Evolutionary conservation across 208 protist genomes (phyloP), one percentile per base, ranked within the genome.

Genomic region (Leishmania tropica): DNA sequence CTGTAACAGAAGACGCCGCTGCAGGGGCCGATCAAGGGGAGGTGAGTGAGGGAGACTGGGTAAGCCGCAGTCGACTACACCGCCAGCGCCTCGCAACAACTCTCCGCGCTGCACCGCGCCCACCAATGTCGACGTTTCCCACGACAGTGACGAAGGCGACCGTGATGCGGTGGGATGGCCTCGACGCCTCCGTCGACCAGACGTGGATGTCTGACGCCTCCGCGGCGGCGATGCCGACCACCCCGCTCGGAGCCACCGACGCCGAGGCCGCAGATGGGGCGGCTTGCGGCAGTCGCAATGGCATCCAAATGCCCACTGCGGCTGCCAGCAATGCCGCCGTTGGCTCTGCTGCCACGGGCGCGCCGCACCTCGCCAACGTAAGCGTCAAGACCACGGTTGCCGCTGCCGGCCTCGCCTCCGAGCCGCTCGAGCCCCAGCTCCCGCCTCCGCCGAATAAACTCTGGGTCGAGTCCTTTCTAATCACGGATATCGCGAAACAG

Each of bases 401-500:
- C 40, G 37, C 75, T 60, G 42, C 28, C 31, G 48, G 35, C 48
- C 31, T n/a, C 40, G 62, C 75, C 48, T 42, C 53, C 19, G 28
- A 24, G 45, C 28, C 35, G 37, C 4, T 53, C 19, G 67, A 58
- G 11, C 35, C 75, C 28, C 53, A 68, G 60, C 64, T 8, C 5
- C 75, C 47, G 40, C 76, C 60, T 35, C 35, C 42, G 51, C 35
- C 80, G 37, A 74, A 78, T n/a, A 80, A 76, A 48, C 60, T 87
- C 19, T 92, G 92, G 90, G 82, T 97, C 8, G 90, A 94, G 64
- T 95, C 93, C 2, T 96, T 94, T 42, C 80, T 90, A 17, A 92
- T 96, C 51, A 88, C 81, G 1, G 90, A 97, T 87, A 90, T 93
- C 24, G 81, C 90, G 56, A 89, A 85, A 35, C 96, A 99, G 83